Conservation (phyloP, 2,329 filamentous ascomycete genomes). For the Venturia effusa region DNA sequence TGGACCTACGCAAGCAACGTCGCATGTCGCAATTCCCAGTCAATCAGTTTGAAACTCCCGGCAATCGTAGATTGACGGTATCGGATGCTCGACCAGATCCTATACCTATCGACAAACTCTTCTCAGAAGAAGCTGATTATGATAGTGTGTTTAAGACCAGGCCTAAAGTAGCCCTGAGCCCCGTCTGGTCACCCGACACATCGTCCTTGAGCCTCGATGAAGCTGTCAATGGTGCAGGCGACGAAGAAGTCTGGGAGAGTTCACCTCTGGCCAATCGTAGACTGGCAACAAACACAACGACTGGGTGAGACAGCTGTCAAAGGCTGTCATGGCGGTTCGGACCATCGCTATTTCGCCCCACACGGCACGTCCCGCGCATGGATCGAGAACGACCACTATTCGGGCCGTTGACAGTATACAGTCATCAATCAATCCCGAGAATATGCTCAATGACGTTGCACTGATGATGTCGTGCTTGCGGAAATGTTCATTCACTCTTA, state of each 20-base stretch:
- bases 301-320: background rate
- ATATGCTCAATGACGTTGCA: background rate
- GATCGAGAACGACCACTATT: background rate
- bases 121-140: slow-evolving; percentile 62
- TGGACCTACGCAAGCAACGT: slow-evolving; percentile 22
- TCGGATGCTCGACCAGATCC: slow-evolving; percentile 25
- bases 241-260: slow-evolving; percentile 1
- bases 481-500: no score
- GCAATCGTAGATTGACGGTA: slow-evolving; percentile 19
- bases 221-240: background rate
- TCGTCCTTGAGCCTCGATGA: background rate
- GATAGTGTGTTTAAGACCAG: slow-evolving; percentile 76
- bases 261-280: background rate
- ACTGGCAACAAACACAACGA: background rate
- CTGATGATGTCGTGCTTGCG: no score
- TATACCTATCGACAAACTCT: slow-evolving; percentile 56
- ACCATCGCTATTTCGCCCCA: background rate
- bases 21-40: slow-evolving; percentile 33
- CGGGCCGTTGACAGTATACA: background rate
- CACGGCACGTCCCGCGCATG: background rate
- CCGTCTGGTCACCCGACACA: slow-evolving; percentile 23
- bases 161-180: slow-evolving; percentile 70
- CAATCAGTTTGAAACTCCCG: slow-evolving; percentile 46
- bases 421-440: background rate
- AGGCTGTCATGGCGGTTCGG: background rate